These are phyloP conservation scores for Trametes hirsuta DNA, from an alignment of 1,284 basidiomycete genomes.

Conservation along the genomic window DNA sequence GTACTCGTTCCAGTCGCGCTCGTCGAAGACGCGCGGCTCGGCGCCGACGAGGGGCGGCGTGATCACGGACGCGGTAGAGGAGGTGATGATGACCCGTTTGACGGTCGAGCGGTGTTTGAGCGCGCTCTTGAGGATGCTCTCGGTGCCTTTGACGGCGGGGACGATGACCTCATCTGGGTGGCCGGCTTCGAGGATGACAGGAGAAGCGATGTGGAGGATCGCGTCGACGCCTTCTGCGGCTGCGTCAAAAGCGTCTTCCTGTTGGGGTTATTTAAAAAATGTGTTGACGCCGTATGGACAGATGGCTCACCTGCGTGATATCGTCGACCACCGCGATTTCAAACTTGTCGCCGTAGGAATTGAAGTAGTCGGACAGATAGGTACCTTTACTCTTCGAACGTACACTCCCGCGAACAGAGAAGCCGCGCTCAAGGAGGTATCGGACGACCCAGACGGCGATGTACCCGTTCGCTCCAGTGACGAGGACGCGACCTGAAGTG, in stretches of 20 bases:
- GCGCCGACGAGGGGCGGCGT: slow-evolving; percentile 25
- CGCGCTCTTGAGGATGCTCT: slow-evolving; percentile 30
- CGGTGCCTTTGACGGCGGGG: slow-evolving; percentile 35
- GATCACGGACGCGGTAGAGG: slow-evolving; percentile 51
- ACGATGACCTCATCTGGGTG: slow-evolving; percentile 39
- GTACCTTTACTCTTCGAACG: slow-evolving; percentile 5
- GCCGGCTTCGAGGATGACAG: slow-evolving; percentile 38
- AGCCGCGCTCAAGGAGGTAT: slow-evolving; percentile 33
- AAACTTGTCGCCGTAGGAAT: neutral
- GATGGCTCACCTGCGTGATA: neutral
- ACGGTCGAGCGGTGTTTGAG: slow-evolving; percentile 43
- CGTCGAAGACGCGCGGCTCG: slow-evolving; percentile 37
- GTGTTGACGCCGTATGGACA: neutral
- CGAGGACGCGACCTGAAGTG: slow-evolving; percentile 3
- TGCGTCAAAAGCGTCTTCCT: slow-evolving; percentile 45
- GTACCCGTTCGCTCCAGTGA: slow-evolving; percentile 21
- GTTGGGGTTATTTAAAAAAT: neutral
- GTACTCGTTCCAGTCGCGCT: slow-evolving; percentile 69
- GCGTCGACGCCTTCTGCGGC: slow-evolving; percentile 46
- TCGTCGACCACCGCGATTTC: neutral
- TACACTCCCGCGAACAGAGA: slow-evolving; percentile 41
- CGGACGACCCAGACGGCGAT: slow-evolving; percentile 33
- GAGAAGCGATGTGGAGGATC: slow-evolving; percentile 50
- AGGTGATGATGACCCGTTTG: slow-evolving; percentile 66
- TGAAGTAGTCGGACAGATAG: slow-evolving; percentile 1